Evolutionary conservation across 371 early-diverging fungal species (phyloP).

Genomic region (Syncephalis plumigaleata): DNA sequence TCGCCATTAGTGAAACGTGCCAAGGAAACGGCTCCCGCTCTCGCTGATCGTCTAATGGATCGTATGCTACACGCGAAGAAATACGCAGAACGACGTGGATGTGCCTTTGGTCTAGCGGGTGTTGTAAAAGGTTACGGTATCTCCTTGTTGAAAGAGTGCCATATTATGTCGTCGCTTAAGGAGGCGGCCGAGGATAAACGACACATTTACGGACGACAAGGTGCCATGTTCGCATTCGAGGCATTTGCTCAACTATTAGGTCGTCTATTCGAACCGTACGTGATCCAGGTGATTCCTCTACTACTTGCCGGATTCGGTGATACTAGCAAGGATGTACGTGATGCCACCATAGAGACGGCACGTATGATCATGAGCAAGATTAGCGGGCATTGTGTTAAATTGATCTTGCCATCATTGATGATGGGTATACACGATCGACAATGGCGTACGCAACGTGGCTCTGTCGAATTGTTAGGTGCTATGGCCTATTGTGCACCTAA

Average conservation of each 20-base stretch:
- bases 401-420: constrained; percentile 80
- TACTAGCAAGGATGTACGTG: constrained; percentile 66
- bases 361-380: constrained; percentile 93
- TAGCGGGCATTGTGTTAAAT: constrained; percentile 89
- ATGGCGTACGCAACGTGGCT: constrained; percentile 94
- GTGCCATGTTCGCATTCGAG: constrained; percentile 88
- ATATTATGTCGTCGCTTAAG: constrained; percentile 64
- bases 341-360: constrained; percentile 79
- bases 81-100: constrained; percentile 85
- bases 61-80: constrained; percentile 49
- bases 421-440: constrained; percentile 71
- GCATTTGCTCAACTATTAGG: constrained; percentile 70
- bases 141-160: constrained; percentile 62
- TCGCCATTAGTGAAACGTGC: constrained; percentile 75
- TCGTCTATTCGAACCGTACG: constrained; percentile 93
- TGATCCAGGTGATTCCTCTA: constrained; percentile 79
- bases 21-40: constrained; percentile 33
- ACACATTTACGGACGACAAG: constrained; percentile 58
- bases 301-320: constrained; percentile 84
- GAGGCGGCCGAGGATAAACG: constrained; percentile 70
- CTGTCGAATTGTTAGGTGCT: constrained; percentile 84
- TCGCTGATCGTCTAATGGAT: constrained; percentile 48
- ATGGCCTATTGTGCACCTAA: constrained; percentile 96
- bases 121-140: constrained; percentile 88
- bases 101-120: constrained; percentile 94